phyloP scores from a whole-genome alignment of 805 yeast species.

The Blastobotrys americana region DNA sequence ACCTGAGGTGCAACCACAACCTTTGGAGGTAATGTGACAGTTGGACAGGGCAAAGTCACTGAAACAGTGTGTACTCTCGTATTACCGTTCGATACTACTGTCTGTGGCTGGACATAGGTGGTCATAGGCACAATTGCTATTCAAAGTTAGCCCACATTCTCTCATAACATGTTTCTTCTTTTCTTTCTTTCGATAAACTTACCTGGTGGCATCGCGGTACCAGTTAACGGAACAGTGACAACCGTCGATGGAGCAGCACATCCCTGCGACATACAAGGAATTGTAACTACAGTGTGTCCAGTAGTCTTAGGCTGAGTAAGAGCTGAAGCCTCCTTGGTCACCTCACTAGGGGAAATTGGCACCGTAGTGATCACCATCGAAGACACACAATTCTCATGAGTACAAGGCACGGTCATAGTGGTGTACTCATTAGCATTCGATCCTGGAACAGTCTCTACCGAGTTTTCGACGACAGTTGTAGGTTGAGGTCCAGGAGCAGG shows the following conservation, averaged over 20 bases:
- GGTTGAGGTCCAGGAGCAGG: neutral
- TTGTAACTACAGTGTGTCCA: slow-evolving; percentile 14
- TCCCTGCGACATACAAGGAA: slow-evolving; percentile 15
- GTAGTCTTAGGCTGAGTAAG: slow-evolving; percentile 5
- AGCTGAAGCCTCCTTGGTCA: slow-evolving; percentile 3
- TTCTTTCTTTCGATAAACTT: neutral
- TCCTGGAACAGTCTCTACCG: neutral
- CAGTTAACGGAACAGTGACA: slow-evolving; percentile 8
- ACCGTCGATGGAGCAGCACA: slow-evolving; percentile 10
- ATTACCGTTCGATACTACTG: slow-evolving; percentile 9
- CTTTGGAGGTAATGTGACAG: slow-evolving; percentile 8
- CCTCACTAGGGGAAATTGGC: neutral
- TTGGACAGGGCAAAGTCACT: slow-evolving; percentile 16
- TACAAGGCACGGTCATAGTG: slow-evolving; percentile 11
- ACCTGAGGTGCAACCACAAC: slow-evolving; percentile 5
- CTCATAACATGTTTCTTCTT: neutral
- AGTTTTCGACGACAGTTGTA: neutral
- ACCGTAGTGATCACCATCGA: slow-evolving; percentile 1
- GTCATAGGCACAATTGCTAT: slow-evolving; percentile 8
- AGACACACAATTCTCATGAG: neutral
- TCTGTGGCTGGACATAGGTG: slow-evolving; percentile 6
- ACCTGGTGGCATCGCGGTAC: neutral
- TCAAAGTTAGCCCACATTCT: no score
- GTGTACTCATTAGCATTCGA: neutral
- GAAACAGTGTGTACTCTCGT: slow-evolving; percentile 10